Conservation (phyloP, 306 rosid species). For the Corylus heterophylla region DNA sequence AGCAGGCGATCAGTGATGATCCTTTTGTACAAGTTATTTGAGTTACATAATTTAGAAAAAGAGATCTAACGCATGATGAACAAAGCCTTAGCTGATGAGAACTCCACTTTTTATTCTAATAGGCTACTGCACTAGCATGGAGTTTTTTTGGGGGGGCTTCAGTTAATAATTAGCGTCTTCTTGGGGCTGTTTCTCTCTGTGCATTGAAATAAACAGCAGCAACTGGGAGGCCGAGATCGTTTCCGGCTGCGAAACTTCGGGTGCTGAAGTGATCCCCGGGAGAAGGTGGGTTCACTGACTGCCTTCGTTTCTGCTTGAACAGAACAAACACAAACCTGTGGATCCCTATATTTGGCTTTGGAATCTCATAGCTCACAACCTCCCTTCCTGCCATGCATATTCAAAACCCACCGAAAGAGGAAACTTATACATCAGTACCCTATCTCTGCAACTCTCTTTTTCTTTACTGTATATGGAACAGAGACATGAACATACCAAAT, state of each 20-base stretch:
- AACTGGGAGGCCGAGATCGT: constrained; percentile 75
- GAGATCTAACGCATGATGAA: too few species aligned
- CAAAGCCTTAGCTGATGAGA: too few species aligned
- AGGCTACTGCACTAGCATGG: not conserved
- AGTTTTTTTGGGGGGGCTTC: not conserved
- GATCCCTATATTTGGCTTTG: constrained; percentile 83
- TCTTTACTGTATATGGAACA: not conserved
- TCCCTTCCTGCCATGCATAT: constrained; percentile 54
- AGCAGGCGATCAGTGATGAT: too few species aligned
- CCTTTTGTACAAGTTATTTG: too few species aligned
- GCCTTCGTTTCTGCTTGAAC: constrained; percentile 64
- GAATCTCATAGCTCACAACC: constrained; percentile 66
- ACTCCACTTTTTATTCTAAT: constrained; percentile 30
- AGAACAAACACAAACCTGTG: constrained; percentile 90
- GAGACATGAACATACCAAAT: constrained; percentile 56
- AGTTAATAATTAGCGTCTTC: constrained; percentile 51
- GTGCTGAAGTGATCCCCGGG: constrained; percentile 76
- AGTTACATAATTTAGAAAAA: too few species aligned
- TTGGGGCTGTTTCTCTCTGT: constrained; percentile 69
- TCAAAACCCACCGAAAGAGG: not conserved
- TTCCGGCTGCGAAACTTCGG: constrained; percentile 53
- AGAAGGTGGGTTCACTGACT: constrained; percentile 49
- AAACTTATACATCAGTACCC: not conserved
- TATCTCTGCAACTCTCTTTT: not conserved
- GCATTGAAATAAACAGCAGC: constrained; percentile 90